Evolutionary conservation across 148 eudicot species (phyloP), one percentile per base, ranked within the genome.

Genomic region (Camellia sinensis): DNA sequence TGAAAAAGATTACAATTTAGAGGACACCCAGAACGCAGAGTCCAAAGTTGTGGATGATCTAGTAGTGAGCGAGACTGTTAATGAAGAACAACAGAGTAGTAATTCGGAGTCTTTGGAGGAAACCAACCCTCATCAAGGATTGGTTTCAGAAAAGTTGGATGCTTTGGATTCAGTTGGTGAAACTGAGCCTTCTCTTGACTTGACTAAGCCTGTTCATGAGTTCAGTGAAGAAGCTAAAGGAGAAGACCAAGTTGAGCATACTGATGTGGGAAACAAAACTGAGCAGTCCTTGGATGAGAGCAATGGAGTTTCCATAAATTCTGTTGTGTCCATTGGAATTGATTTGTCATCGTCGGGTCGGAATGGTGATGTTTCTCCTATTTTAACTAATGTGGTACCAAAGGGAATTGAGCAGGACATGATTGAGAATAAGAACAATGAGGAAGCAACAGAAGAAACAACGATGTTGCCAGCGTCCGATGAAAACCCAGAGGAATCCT

Each of bases 121-220:
- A 13, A 22, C 41, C 12, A 9, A 7, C 15, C 48, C 6, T 67
- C n/a, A 41, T n/a, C 19, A 41, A 40, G 5, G 17, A 2, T 46
- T 40, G 48, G 15, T 40, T 41, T 67, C 71, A 43, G 50, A 67
- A 67, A 43, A 67, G 11, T 15, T 67, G 71, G 71, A 67, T 13
- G 48, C 41, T 67, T 67, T 40, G 71, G 71, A 67, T 67, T 3
- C 46, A 41, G 71, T 67, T 41, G 18, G 43, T 41, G 71, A 37
- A 67, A 67, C 71, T 66, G 46, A 13, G 70, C 70, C 45, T 67
- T 41, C 71, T 41, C n/a, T 14, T 15, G 71, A 67, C 19, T 67
- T 14, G 1, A 41, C 71, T 17, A 67, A 67, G 71, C 50, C 71
- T 6, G 71, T 67, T 46, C 19, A 67, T 40, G 40, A 46, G 43